A percentile compares a stretch with the other conserved stretches of the same genome.
phyloP scores from a whole-genome alignment of 2,329 filamentous ascomycete genomes.

The Nigrospora oryzae region DNA sequence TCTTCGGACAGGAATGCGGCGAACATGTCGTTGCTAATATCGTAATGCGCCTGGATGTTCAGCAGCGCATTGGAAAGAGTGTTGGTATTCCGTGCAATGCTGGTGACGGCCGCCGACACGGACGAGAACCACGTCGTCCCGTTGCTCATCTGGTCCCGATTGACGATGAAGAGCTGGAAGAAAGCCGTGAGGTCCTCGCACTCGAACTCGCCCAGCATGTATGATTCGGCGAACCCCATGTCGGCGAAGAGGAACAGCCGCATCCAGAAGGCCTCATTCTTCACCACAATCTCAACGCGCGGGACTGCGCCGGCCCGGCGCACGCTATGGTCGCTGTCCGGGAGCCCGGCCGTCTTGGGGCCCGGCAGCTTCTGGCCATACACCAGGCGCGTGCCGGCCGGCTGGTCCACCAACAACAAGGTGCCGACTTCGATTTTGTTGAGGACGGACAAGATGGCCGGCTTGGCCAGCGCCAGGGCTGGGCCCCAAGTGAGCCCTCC shows the following conservation, averaged over 20 bases:
- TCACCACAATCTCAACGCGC: conserved; percentile 48
- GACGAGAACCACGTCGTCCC: conserved; percentile 54
- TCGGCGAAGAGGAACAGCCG: conserved; percentile 61
- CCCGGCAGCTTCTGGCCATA: conserved; percentile 36
- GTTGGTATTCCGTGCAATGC: conserved; percentile 48
- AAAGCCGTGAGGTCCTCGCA: conserved; percentile 60
- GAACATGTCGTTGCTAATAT: conserved; percentile 71
- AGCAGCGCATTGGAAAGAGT: conserved; percentile 49
- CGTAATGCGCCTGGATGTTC: conserved; percentile 66
- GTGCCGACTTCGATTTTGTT: conserved; percentile 39
- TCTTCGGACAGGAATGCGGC: conserved; percentile 65
- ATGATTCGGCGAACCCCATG: conserved; percentile 68
- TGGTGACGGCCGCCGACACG: conserved; percentile 47
- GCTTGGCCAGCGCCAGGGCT: conserved; percentile 35
- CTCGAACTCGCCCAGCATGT: conserved; percentile 64
- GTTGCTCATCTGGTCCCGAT: conserved; percentile 55
- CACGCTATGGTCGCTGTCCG: conserved; percentile 23
- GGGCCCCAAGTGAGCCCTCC: conserved; percentile 39
- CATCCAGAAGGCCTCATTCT: conserved; percentile 63
- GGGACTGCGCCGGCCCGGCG: conserved; percentile 26
- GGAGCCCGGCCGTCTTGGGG: conserved; percentile 23
- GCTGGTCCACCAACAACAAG: conserved; percentile 37
- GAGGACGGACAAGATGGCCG: conserved; percentile 34
- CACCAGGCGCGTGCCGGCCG: conserved; percentile 27
- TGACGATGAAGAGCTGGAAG: conserved; percentile 66